Evolutionary conservation across 176 grass and related monocot species (phyloP), one percentile per base, ranked within the genome.

Genomic region (Hyparrhenia diplandra): DNA sequence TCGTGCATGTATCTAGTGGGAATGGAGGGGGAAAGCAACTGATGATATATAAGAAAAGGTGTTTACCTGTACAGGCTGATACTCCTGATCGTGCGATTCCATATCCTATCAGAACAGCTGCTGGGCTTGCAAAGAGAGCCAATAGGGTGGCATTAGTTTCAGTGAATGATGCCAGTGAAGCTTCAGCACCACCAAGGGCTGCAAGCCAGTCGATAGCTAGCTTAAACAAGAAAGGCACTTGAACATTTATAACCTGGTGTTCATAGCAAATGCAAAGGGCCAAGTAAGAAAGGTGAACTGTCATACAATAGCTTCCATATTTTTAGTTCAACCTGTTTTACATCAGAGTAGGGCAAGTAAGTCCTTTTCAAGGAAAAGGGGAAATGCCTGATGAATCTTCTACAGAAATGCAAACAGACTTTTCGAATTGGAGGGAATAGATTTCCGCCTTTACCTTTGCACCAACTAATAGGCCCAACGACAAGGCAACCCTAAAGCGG

Each of bases 211-310:
- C 92, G 30, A 98, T 70, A 77, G 96, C 96, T 81, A 93, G 88
- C 90, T 98, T 98, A 91, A 98, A 98, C 52, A 98, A 82, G 85
- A 98, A 95, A 84, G 96, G 96, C 57, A 95, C 90, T 93, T 98
- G 96, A 74, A 98, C 96, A 93, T 98, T 98, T 93, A 98, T 98
- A 91, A 95, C 95, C 95, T 98, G 83, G 47, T 75, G 13, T 88
- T 73, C 82, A 89, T 82, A 85, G 66, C 21, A 86, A 86, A 80
- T 18, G 40, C 70, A 67, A 89, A 61, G 49, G 18, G 45, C 86
- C 61, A 86, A 79, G 70, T 28, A 86, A 78, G n/a, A 29, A 80
- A 90, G n/a, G 57, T 68, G 13, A 42, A 42, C 8, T 25, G 62
- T 64, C 30, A 78, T 84, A 23, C 24, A 84, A 45, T 68, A 51